phyloP scores from a whole-genome alignment of 78 protist genomes.

The Dictyostelium citrinum region DNA sequence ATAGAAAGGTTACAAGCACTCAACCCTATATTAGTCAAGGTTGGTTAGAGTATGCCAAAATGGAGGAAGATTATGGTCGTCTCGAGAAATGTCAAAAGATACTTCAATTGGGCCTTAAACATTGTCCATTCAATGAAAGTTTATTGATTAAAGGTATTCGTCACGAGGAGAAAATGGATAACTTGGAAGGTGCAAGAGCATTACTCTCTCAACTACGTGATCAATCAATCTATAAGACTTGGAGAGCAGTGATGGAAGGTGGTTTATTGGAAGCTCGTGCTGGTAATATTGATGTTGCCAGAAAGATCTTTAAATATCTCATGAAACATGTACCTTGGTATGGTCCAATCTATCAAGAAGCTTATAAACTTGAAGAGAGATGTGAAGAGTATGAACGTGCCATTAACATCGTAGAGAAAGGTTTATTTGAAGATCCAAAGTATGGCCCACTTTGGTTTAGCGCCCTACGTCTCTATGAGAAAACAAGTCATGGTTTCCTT shows the following conservation, averaged over 20 bases:
- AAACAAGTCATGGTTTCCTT: conserved; percentile 53
- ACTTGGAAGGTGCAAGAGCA: conserved; percentile 81
- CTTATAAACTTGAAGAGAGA: conserved; percentile 89
- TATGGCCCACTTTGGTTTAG: conserved; percentile 94
- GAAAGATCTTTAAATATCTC: conserved; percentile 88
- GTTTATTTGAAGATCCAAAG: conserved; percentile 78
- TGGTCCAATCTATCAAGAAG: conserved; percentile 93
- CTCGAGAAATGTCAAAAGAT: conserved; percentile 80
- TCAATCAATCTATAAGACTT: conserved; percentile 85
- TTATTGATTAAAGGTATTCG: conserved; percentile 83
- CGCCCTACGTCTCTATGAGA: conserved; percentile 84
- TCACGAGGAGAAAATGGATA: conserved; percentile 85
- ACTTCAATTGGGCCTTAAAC: conserved; percentile 80
- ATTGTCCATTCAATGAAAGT: conserved; percentile 86
- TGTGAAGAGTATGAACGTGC: conserved; percentile 82
- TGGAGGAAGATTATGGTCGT: conserved; percentile 91
- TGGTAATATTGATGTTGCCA: conserved; percentile 83
- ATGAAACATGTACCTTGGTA: conserved; percentile 90
- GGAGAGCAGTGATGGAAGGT: conserved; percentile 93
- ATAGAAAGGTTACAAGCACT: conserved; percentile 50
- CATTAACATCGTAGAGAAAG: conserved; percentile 80
- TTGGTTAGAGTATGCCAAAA: conserved; percentile 93
- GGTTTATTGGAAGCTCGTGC: conserved; percentile 93
- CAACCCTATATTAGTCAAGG: conserved; percentile 79
- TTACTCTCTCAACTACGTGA: conserved; percentile 70